These are phyloP conservation scores for Pezizomycotina sp. DNA, from an alignment of 2,329 filamentous ascomycete genomes.

Conservation along the genomic window DNA sequence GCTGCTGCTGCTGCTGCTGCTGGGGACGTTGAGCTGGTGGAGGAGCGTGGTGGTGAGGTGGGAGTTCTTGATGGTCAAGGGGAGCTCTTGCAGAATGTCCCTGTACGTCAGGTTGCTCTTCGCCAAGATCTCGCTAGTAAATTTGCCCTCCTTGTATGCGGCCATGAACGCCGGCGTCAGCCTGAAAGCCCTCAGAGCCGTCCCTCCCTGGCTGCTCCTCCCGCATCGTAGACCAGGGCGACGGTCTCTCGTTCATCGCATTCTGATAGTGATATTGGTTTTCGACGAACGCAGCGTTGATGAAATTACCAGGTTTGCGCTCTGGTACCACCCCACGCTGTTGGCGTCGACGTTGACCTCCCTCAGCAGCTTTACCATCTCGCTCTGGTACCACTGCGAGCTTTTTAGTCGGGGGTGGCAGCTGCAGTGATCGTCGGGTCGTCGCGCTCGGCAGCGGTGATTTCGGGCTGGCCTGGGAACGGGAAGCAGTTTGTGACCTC, in stretches of 20 bases:
- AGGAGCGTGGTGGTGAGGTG: slow-evolving; percentile 91
- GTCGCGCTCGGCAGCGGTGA: slow-evolving; percentile 29
- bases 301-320: slow-evolving; percentile 95
- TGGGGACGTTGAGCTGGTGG: slow-evolving; percentile 70
- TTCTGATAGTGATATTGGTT: slow-evolving; percentile 97
- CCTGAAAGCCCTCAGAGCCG: slow-evolving; percentile 82
- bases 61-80: slow-evolving; percentile 84
- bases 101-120: slow-evolving; percentile 87
- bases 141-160: slow-evolving; percentile 92
- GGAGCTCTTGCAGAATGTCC: slow-evolving; percentile 82
- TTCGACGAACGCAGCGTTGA: slow-evolving; percentile 89
- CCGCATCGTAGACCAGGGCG: slow-evolving; percentile 85
- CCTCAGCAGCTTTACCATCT: slow-evolving; percentile 92
- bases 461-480: slow-evolving; percentile 68
- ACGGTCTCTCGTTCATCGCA: slow-evolving; percentile 71
- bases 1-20: slow-evolving; percentile 62
- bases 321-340: slow-evolving; percentile 96
- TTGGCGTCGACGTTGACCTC: slow-evolving; percentile 98
- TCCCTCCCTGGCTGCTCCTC: slow-evolving; percentile 77
- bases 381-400: slow-evolving; percentile 74
- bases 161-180: slow-evolving; percentile 75
- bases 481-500: slow-evolving; percentile 92
- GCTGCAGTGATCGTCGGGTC: slow-evolving; percentile 41
- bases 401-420: slow-evolving; percentile 79
- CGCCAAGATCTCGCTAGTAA: slow-evolving; percentile 90